Evolutionary conservation across 2,329 filamentous ascomycete genomes (phyloP).

Genomic region (Atkinsonella texensis): DNA sequence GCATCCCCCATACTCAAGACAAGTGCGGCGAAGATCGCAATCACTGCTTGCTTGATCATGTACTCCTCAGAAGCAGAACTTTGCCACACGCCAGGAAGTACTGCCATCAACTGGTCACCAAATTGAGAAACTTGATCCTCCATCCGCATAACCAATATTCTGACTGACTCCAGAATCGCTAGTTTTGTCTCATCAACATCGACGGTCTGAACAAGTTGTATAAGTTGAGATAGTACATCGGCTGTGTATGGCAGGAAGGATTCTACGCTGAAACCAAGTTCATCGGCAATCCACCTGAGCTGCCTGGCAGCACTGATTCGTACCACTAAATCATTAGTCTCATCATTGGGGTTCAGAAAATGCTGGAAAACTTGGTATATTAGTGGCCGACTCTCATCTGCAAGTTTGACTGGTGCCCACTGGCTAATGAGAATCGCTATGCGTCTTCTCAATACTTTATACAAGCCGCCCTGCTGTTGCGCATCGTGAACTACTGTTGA

Average conservation of each 20-base stretch:
- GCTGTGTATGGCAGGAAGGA: slow-evolving; percentile 68
- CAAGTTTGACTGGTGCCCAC: slow-evolving; percentile 74
- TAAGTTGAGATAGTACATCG: slow-evolving; percentile 58
- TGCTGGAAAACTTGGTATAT: slow-evolving; percentile 87
- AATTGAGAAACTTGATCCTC: slow-evolving; percentile 57
- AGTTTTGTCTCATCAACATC: slow-evolving; percentile 82
- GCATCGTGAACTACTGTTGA: slow-evolving; percentile 69
- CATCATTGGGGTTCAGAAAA: slow-evolving; percentile 65
- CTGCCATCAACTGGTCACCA: slow-evolving; percentile 69
- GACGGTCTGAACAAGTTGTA: slow-evolving; percentile 67
- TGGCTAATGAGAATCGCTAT: slow-evolving; percentile 82
- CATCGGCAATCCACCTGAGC: slow-evolving; percentile 67
- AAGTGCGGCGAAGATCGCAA: slow-evolving; percentile 73
- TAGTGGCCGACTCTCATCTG: slow-evolving; percentile 53
- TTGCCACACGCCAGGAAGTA: slow-evolving; percentile 76
- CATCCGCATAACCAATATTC: slow-evolving; percentile 68
- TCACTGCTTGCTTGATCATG: slow-evolving; percentile 86
- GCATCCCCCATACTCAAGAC: slow-evolving; percentile 74
- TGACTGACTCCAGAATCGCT: slow-evolving; percentile 76
- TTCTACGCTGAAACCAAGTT: slow-evolving; percentile 67
- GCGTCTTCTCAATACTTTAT: slow-evolving; percentile 74
- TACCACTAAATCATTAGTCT: slow-evolving; percentile 81
- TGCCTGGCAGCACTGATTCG: slow-evolving; percentile 82
- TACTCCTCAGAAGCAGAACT: slow-evolving; percentile 69
- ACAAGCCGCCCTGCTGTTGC: slow-evolving; percentile 48